Evolutionary conservation across 2,329 filamentous ascomycete species (phyloP), one percentile per base, ranked within the genome.

Genomic region (Sarocladium strictum): DNA sequence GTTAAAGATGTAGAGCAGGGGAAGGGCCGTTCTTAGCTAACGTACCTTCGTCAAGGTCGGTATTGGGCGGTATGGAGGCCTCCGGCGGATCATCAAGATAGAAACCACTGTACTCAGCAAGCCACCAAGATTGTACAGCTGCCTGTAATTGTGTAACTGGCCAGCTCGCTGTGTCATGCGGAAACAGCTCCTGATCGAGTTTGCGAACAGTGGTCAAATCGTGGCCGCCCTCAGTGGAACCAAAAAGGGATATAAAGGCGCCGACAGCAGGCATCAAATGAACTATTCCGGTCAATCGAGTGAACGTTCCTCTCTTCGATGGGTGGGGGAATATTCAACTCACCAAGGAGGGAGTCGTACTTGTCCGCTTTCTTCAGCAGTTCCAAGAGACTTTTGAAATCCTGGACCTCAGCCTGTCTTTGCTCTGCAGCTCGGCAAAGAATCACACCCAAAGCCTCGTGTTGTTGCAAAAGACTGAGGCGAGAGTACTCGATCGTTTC

Each of bases 31-130:
- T n/a, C 45, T 26, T 17, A 57, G 54, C 55, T 55, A 58, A 69
- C 63, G 59, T 47, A 78, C 75, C 75, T 67, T 79, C 72, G 59
- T 84, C 80, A 14, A 89, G 72, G 63, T 91, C 83, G 54, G 87
- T 79, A 49, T 79, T 81, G 41, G 77, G 76, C 1, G 68, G 69
- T 26, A 84, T 75, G 24, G 76, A 76, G 50, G 80, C 77, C 58
- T 80, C 76, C 32, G 82, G 78, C 19, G 82, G 80, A 62, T 86
- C 81, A 61, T 96, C 90, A 56, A 89, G 78, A 66, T 92, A 96
- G 76, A 90, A 89, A 2, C 90, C 90, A 60, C 89, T 94, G 70
- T 97, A 97, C 64, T 97, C 91, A 29, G 90, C 86, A 47, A 97
- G 79, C 94, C 94, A 99, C 80, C 89, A 91, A 3, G 87, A 83